A percentile compares a stretch with the other conserved stretches of the same genome.
Evolutionary conservation across 768 basidiomycete genomes (phyloP).

Genomic region (Tulasnella sp.): DNA sequence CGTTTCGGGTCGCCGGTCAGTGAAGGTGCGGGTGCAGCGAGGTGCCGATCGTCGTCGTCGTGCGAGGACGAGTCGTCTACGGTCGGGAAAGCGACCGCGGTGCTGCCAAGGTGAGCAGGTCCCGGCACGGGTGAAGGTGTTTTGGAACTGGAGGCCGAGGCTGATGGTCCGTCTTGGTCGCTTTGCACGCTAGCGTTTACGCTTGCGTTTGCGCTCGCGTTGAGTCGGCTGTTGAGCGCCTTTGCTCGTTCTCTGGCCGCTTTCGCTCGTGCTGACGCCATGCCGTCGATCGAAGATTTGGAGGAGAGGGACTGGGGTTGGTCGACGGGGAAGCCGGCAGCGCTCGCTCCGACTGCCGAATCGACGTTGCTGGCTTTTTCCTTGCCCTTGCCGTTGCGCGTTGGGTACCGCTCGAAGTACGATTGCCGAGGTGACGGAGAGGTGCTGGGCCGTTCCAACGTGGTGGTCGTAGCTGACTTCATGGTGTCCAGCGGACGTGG

Average conservation of each 20-base stretch:
- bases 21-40: neutral
- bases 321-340: neutral
- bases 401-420: slow-evolving; percentile 19
- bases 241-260: neutral
- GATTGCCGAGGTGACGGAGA: slow-evolving; percentile 14
- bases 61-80: neutral
- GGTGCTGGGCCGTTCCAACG: neutral
- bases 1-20: neutral
- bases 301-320: neutral
- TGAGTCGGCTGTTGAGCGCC: neutral
- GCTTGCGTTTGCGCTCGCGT: no score
- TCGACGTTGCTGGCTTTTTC: neutral
- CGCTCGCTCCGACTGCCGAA: neutral
- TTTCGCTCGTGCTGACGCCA: neutral
- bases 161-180: neutral
- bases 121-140: neutral
- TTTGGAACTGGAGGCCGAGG: neutral
- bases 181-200: no score
- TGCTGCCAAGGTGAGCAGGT: neutral
- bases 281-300: slow-evolving; percentile 1
- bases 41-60: neutral
- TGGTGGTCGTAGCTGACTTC: neutral
- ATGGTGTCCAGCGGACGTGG: neutral
- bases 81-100: slow-evolving; percentile 6
- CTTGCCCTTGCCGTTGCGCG: slow-evolving; percentile 10